Evolutionary conservation across 2,329 filamentous ascomycete species (phyloP), one percentile per base, ranked within the genome.

Genomic region (Huntiella moniliformis): DNA sequence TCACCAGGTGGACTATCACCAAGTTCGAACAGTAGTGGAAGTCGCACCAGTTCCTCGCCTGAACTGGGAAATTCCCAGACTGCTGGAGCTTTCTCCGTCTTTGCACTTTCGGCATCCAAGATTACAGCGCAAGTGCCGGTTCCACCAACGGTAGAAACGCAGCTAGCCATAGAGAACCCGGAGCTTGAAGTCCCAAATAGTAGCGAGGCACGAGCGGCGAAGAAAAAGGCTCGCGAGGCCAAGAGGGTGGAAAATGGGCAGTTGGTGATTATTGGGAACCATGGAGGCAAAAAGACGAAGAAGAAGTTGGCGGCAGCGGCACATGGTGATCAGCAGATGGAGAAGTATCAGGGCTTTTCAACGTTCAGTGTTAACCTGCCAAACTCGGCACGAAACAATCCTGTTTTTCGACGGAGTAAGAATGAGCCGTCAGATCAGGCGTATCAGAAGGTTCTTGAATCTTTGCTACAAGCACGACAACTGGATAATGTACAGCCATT

Each of bases 371-470:
- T 49, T 18, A 46, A 28, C 8, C 22, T 44, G 31, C 35, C 40
- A 33, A 32, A 39, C 6, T 13, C 17, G n/a, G 8, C 33, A 18
- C 28, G 31, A 13, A 17, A 17, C 4, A 16, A 16, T 15, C 15
- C 34, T 15, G 12, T 32, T 4, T 31, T 13, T 6, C 36, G 15
- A 15, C 43, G 22, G 18, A 46, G 18, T 35, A 18, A 8, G 16
- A 42, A 41, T 28, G 13, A 41, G 22, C 32, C 39, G 16, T 38
- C 37, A 10, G 39, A 49, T 17, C 32, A 31, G 31, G 44, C 17
- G 16, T 47, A 49, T 38, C 47, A 49, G 16, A 36, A 46, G 22
- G 44, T 49, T 10, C 40, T 49, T 6, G 44, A 37, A 18, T 46
- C 11, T 38, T 37, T 49, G 17, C 40, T 49, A 5, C 18, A 44